Base-by-base conservation (phyloP, 148 eudicot species). In the Amaranthus palmeri region DNA sequence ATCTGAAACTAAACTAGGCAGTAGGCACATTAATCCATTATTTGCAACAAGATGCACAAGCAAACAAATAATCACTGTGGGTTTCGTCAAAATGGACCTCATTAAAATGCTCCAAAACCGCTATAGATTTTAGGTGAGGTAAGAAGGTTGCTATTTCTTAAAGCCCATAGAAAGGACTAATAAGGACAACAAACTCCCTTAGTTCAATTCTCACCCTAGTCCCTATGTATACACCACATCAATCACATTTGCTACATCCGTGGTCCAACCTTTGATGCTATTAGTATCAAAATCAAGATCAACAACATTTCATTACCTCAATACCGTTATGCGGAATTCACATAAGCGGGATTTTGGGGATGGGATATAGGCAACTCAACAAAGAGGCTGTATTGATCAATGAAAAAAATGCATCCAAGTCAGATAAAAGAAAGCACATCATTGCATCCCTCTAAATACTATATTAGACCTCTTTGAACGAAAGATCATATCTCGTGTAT, bases 361-460 rank as follows among this genome's bases (percentile, higher is more conserved):
- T n/a, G n/a, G n/a, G n/a, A n/a, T n/a, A n/a, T n/a, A n/a, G n/a
- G n/a, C n/a, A n/a, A n/a, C n/a, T n/a, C n/a, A n/a, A n/a, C n/a
- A n/a, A n/a, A n/a, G n/a, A n/a, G n/a, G n/a, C n/a, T n/a, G n/a
- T n/a, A n/a, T n/a, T n/a, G n/a, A n/a, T n/a, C n/a, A n/a, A n/a
- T n/a, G n/a, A n/a, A n/a, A n/a, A 58, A 68, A 46, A 62, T 57
- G 62, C 45, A 70, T 9, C 55, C 25, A 52, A 79, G 66, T 45
- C 59, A 59, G 67, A 67, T 65, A 61, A 50, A 72, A 79, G 70
- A 53, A 70, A 69, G 74, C 68, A 77, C 83, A 77, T 71, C 65
- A 63, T 46, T 56, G 45, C 52, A 43, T 54, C 50, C 44, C 52
- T 36, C 56, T 45, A 54, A 14, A n/a, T n/a, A n/a, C n/a, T n/a